Conservation (phyloP, 305 asterid species). For the Fraxinus greggii region DNA sequence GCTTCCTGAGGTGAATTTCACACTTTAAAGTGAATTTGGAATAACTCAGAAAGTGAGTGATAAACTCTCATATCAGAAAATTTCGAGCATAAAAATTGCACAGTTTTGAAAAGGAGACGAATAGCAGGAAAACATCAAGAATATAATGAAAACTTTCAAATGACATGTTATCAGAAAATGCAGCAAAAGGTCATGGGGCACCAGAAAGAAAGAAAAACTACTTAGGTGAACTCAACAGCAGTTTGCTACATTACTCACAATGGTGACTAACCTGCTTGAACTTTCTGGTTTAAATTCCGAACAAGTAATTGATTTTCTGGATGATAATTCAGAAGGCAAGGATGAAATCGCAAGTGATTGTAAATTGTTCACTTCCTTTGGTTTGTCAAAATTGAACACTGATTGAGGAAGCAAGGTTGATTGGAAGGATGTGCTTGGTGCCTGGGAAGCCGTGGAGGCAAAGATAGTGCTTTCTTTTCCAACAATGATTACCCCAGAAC, state of each 20-base stretch:
- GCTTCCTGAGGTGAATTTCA: not conserved
- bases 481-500: constrained; percentile 17
- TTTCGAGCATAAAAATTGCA: not conserved
- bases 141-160: not conserved
- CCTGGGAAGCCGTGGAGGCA: constrained; percentile 25
- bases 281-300: constrained; percentile 19
- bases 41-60: not conserved
- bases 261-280: not conserved
- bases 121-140: not conserved
- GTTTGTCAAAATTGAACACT: constrained; percentile 29
- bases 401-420: constrained; percentile 26
- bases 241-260: not conserved
- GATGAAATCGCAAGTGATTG: constrained; percentile 18
- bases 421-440: constrained; percentile 25
- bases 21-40: not conserved
- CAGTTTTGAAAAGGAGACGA: not conserved
- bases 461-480: constrained; percentile 28
- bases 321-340: constrained; percentile 24
- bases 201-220: not conserved
- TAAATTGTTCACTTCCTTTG: constrained; percentile 35
- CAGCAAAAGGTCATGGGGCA: not conserved
- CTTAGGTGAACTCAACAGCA: not conserved
- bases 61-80: not conserved
- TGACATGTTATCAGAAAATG: not conserved
- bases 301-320: constrained; percentile 6